Evolutionary conservation across 192 early-diverging fungal genomes (phyloP).

Genomic region (Gigaspora rosea): DNA sequence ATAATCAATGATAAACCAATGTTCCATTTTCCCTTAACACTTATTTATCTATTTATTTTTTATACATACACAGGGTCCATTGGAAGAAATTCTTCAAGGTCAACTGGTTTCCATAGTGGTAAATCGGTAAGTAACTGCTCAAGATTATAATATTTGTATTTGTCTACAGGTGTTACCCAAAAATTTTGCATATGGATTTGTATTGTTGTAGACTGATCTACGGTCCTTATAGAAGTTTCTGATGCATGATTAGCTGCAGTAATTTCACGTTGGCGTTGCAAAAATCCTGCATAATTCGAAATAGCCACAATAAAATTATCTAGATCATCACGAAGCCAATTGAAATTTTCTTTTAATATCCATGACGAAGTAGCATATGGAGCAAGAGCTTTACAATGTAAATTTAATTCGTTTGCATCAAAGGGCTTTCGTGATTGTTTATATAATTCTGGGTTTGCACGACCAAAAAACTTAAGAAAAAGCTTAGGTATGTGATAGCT

Average conservation of each 20-base stretch:
- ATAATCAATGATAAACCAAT: too few species aligned
- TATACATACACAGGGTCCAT: neutral
- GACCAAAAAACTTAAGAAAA: conserved; percentile 1
- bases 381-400: neutral
- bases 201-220: neutral
- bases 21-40: neutral
- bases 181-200: neutral
- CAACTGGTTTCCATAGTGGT: neutral
- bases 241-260: neutral
- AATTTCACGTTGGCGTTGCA: neutral
- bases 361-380: neutral
- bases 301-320: neutral
- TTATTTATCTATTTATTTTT: neutral
- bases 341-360: neutral
- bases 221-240: neutral
- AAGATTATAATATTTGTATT: neutral
- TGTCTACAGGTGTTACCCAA: neutral
- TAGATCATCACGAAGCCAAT: neutral
- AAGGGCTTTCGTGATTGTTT: neutral
- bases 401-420: conserved; percentile 3
- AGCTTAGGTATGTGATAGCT: neutral
- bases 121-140: neutral
- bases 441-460: neutral
- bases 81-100: neutral
- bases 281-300: neutral